Evolutionary conservation across 2,329 filamentous ascomycete genomes (phyloP).

Genomic region (Trichoderma afroharzianum): DNA sequence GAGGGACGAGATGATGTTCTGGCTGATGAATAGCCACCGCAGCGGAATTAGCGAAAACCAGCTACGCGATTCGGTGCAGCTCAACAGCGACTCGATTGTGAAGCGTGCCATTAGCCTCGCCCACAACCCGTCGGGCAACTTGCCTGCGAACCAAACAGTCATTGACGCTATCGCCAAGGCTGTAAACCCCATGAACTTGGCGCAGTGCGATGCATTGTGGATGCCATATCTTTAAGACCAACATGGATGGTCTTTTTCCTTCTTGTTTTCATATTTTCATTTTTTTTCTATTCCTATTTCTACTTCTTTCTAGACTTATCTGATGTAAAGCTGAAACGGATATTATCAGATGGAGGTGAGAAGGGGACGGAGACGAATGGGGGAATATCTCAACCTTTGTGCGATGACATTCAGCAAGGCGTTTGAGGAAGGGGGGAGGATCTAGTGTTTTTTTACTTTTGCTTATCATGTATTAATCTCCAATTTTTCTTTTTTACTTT

Average conservation of each 20-base stretch:
- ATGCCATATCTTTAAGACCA: conserved; percentile 82
- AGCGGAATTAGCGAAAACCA: conserved; percentile 54
- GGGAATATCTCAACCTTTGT: not conserved
- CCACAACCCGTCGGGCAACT: conserved; percentile 69
- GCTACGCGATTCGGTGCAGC: conserved; percentile 73
- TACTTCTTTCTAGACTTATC: not conserved
- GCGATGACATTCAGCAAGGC: conserved; percentile 13
- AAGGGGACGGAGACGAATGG: not conserved
- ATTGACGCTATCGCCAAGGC: conserved; percentile 92
- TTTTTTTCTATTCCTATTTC: not conserved
- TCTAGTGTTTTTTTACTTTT: not conserved
- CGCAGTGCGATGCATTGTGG: conserved; percentile 88
- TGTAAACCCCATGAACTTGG: conserved; percentile 85
- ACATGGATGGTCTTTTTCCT: not conserved
- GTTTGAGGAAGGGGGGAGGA: not conserved
- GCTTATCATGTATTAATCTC: not conserved
- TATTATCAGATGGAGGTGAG: not conserved
- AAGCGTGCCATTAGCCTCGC: conserved; percentile 85
- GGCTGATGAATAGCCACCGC: conserved; percentile 80
- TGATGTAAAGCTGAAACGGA: not conserved
- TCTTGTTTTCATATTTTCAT: not conserved
- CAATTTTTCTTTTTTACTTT: not conserved
- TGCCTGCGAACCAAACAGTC: conserved; percentile 95
- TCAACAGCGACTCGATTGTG: conserved; percentile 86
- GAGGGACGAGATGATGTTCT: conserved; percentile 95